Conservation (phyloP, 2,329 filamentous ascomycete species). For the Lecanicillium sp. region DNA sequence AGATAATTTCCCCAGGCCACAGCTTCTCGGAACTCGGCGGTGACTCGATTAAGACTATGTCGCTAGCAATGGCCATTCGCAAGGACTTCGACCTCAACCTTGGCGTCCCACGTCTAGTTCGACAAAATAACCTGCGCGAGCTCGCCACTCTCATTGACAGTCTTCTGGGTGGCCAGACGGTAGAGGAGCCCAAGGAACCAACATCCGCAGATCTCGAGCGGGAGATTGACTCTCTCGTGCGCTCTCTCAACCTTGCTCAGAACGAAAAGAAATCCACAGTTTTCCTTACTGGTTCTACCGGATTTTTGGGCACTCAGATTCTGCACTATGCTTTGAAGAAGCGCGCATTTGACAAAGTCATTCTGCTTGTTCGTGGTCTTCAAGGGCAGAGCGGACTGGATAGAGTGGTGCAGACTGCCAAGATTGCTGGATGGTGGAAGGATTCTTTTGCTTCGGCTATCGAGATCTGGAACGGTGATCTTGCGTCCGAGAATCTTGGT, state of each 20-base stretch:
- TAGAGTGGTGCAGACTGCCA: slow-evolving; percentile 13
- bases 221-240: background rate
- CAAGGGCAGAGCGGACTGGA: slow-evolving; percentile 10
- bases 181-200: background rate
- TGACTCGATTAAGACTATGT: slow-evolving; percentile 9
- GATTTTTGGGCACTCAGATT: slow-evolving; percentile 16
- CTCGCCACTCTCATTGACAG: slow-evolving; percentile 15
- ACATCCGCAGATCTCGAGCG: background rate
- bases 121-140: slow-evolving; percentile 17
- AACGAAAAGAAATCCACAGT: too few relatives aligned
- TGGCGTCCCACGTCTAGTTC: slow-evolving; percentile 17
- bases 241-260: too few relatives aligned
- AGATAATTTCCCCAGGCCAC: background rate
- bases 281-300: slow-evolving; percentile 16
- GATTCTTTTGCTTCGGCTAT: slow-evolving; percentile 35
- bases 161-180: too few relatives aligned
- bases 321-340: slow-evolving; percentile 9
- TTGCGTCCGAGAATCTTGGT: slow-evolving; percentile 65
- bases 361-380: slow-evolving; percentile 14
- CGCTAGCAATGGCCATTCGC: slow-evolving; percentile 2
- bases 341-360: background rate
- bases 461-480: slow-evolving; percentile 62
- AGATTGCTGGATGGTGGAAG: slow-evolving; percentile 17
- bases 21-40: slow-evolving; percentile 10
- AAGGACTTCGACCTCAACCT: slow-evolving; percentile 14